Conservation (phyloP, 441 rosid species). For the Populus hybrid region DNA sequence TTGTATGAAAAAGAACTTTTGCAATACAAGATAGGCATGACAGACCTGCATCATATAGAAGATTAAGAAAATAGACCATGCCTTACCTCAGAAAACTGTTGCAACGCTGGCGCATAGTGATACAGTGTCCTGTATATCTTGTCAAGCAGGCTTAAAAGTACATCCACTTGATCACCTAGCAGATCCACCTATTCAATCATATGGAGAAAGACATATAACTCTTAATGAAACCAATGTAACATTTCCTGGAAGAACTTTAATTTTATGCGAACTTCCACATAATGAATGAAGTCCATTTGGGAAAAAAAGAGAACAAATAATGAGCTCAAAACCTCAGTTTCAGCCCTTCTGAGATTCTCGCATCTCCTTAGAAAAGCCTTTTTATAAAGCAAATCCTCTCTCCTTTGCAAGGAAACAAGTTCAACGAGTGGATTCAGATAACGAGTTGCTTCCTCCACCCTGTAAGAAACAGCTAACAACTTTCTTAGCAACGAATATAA, state of each 20-base stretch:
- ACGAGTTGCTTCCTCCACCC: slow-evolving; percentile 45
- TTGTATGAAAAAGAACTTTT: not conserved
- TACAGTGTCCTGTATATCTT: slow-evolving; percentile 41
- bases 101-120: slow-evolving; percentile 39
- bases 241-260: not conserved
- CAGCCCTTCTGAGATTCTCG: slow-evolving; percentile 75
- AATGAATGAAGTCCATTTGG: not conserved
- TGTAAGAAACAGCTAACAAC: slow-evolving; percentile 17
- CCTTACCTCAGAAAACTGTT: slow-evolving; percentile 47
- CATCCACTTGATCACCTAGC: slow-evolving; percentile 77
- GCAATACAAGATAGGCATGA: not conserved
- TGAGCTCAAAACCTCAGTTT: slow-evolving; percentile 56
- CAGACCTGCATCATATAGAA: not conserved
- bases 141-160: slow-evolving; percentile 44
- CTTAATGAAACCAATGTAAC: not conserved
- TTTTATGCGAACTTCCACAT: not conserved
- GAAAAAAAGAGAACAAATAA: not conserved
- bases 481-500: not conserved
- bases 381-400: slow-evolving; percentile 45
- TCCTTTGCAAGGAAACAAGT: slow-evolving; percentile 21
- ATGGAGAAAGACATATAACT: not conserved
- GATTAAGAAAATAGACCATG: not conserved
- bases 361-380: slow-evolving; percentile 59
- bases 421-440: slow-evolving; percentile 29
- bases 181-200: slow-evolving; percentile 57